These are phyloP conservation scores for Trebouxia sp. DNA, from an alignment of 139 green algal species.

Conservation along the genomic window DNA sequence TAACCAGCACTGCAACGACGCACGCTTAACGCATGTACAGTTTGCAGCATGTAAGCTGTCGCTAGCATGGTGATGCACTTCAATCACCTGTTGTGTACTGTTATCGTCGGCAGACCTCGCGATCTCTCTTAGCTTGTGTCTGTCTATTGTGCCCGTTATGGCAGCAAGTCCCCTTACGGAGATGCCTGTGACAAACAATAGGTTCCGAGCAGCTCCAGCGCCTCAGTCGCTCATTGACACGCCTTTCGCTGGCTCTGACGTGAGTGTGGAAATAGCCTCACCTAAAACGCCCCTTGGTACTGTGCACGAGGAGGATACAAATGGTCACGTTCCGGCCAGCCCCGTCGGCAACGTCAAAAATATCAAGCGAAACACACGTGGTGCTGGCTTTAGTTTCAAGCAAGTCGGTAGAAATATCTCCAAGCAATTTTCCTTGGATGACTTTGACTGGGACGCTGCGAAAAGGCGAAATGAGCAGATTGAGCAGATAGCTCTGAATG, in stretches of 20 bases:
- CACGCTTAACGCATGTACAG: neutral
- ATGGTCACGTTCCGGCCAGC: neutral
- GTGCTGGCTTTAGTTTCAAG: neutral
- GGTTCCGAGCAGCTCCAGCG: neutral
- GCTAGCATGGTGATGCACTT: too few species aligned
- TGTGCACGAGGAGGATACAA: constrained; percentile 1
- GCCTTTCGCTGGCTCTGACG: neutral
- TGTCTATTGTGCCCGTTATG: too few species aligned
- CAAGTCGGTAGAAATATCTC: neutral
- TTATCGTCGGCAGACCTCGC: too few species aligned
- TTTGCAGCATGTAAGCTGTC: neutral
- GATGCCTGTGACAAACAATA: constrained; percentile 7
- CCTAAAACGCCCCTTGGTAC: neutral
- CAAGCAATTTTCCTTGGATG: constrained; percentile 11
- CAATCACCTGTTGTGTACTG: too few species aligned
- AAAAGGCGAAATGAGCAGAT: neutral
- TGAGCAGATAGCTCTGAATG: constrained; percentile 26
- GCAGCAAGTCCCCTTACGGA: too few species aligned
- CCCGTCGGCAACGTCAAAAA: neutral
- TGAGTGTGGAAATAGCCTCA: neutral
- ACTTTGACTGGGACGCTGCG: constrained; percentile 20
- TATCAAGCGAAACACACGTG: neutral
- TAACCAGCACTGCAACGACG: too few species aligned
- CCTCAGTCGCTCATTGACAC: neutral
- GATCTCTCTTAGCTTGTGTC: too few species aligned